phyloP scores from a whole-genome alignment of 2,329 filamentous ascomycete species.

The Beauveria sp. region DNA sequence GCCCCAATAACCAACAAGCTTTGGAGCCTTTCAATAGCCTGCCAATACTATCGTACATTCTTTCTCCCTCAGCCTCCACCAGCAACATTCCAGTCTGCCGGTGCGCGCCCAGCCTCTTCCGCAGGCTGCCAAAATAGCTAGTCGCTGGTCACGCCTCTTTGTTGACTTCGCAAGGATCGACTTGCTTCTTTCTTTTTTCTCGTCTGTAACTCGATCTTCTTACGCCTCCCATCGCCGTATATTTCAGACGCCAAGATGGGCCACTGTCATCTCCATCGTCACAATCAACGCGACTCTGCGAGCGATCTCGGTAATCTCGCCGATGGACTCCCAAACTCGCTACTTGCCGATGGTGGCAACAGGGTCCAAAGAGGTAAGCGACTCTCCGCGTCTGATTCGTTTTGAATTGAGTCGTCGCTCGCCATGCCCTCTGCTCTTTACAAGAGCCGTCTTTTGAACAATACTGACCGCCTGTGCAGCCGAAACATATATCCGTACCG shows the following conservation, averaged over 20 bases:
- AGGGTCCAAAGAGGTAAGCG: slow-evolving; percentile 1
- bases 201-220: neutral
- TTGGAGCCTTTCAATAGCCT: slow-evolving; percentile 1
- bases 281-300: slow-evolving; percentile 6
- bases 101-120: slow-evolving; percentile 8
- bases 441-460: neutral
- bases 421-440: neutral
- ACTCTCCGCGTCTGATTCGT: neutral
- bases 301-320: neutral
- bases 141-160: neutral
- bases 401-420: neutral
- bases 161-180: neutral
- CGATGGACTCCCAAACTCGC: neutral
- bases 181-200: neutral
- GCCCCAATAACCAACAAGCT: slow-evolving; percentile 2
- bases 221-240: neutral
- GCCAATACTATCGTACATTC: slow-evolving; percentile 9
- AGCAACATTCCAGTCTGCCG: slow-evolving; percentile 10
- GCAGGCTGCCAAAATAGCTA: slow-evolving; percentile 4
- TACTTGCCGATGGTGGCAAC: neutral
- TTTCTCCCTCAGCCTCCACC: slow-evolving; percentile 11
- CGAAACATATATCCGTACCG: slow-evolving; percentile 21
- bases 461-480: neutral
- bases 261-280: slow-evolving; percentile 8
- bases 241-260: slow-evolving; percentile 9